Evolutionary conservation across 371 early-diverging fungal genomes (phyloP), one percentile per base, ranked within the genome.

Genomic region (Chytridium lagenaria): DNA sequence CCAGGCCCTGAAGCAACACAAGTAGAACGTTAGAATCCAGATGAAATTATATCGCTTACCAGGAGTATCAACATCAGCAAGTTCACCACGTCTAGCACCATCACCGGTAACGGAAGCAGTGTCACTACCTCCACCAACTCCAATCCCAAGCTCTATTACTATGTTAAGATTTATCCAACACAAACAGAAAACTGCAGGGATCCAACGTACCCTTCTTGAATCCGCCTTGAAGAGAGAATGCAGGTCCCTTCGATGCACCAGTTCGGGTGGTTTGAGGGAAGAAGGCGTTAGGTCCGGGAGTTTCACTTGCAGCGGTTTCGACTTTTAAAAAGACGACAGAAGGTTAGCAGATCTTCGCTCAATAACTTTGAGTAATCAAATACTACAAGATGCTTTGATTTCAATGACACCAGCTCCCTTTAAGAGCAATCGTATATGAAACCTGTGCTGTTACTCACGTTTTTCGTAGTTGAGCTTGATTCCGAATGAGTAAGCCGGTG

Each of bases 1-100:
- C 84, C 84, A 12, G 84, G 84, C 28, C 84, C 84, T 84, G 49
- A n/a, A n/a, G n/a, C n/a, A n/a, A n/a, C n/a, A n/a, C n/a, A n/a
- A n/a, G n/a, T n/a, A n/a, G n/a, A n/a, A n/a, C n/a, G n/a, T n/a
- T n/a, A n/a, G n/a, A n/a, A n/a, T n/a, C n/a, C n/a, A n/a, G n/a
- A n/a, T n/a, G n/a, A n/a, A n/a, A n/a, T n/a, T n/a, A n/a, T n/a
- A n/a, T n/a, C n/a, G n/a, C 69, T 28, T 61, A 79, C 81, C 83
- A 33, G 81, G 81, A 5, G 83, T 81, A 61, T 81, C 80, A 51
- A 40, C 69, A 23, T 76, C 78, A 30, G 50, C 64, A 26, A 51
- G 67, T 7, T 78, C 77, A 33, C 66, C 49, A 44, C 37, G 59
- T 22, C 23, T 3, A 7, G 49, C 49, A 36, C 7, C 15, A 7